Evolutionary conservation across 345 rosid genomes (phyloP).

Genomic region (Linum usitatissimum): DNA sequence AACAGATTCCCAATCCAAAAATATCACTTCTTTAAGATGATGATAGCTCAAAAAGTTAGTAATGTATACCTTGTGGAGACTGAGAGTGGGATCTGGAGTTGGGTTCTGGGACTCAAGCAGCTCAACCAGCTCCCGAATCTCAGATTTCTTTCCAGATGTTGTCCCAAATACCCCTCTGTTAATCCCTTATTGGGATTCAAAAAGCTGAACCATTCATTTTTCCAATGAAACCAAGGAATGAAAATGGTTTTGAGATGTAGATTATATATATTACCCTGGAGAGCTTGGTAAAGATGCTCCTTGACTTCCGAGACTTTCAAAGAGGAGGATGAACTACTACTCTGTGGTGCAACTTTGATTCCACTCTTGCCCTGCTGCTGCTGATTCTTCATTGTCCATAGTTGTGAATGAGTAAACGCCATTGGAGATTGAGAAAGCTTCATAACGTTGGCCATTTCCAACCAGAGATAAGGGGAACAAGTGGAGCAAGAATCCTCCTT

Average conservation of each 20-base stretch:
- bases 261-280: constrained; percentile 30
- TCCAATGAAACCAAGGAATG: not conserved
- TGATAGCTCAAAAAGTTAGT: no score
- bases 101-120: constrained; percentile 71
- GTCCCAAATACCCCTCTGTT: constrained; percentile 86
- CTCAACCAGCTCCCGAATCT: constrained; percentile 50
- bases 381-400: not conserved
- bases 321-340: not conserved
- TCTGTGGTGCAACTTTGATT: not conserved
- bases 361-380: not conserved
- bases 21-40: no score
- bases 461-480: not conserved
- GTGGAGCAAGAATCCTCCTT: not conserved
- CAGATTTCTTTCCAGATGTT: constrained; percentile 47
- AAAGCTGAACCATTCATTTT: not conserved
- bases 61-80: constrained; percentile 42
- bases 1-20: no score
- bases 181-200: constrained; percentile 24
- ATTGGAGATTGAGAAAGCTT: not conserved
- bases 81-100: constrained; percentile 56
- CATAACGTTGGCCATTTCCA: not conserved
- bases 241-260: not conserved
- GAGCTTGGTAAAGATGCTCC: constrained; percentile 30
- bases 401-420: not conserved
- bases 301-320: constrained; percentile 28